Evolutionary conservation across 495 filamentous ascomycete genomes (phyloP).

Genomic region (Peziza echinospora): DNA sequence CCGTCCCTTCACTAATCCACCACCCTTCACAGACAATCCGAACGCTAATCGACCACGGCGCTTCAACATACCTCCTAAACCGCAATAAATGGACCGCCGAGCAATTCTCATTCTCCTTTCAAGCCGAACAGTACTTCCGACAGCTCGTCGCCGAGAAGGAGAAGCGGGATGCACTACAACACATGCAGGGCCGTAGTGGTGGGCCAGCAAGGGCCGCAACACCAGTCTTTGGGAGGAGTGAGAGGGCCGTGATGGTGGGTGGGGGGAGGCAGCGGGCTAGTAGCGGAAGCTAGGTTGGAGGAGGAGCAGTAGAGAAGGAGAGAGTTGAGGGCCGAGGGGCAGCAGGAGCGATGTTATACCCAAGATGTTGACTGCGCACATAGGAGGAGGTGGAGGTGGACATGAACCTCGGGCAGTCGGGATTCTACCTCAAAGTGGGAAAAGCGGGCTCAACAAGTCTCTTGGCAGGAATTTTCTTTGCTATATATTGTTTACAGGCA

Average conservation of each 20-base stretch:
- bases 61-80: slow-evolving; percentile 42
- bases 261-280: slow-evolving; percentile 16
- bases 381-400: too few species aligned
- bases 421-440: too few species aligned
- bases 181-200: neutral
- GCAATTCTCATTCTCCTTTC: slow-evolving; percentile 47
- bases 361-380: too few species aligned
- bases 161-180: slow-evolving; percentile 2
- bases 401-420: too few species aligned
- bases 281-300: too few species aligned
- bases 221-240: slow-evolving; percentile 16
- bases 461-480: too few species aligned
- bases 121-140: slow-evolving; percentile 56
- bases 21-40: slow-evolving; percentile 29
- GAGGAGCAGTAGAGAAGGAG: too few species aligned
- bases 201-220: slow-evolving; percentile 8
- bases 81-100: slow-evolving; percentile 50
- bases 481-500: too few species aligned
- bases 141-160: slow-evolving; percentile 32
- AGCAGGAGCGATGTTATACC: too few species aligned
- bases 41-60: slow-evolving; percentile 45
- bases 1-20: neutral
- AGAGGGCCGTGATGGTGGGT: slow-evolving; percentile 3
- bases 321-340: too few species aligned
- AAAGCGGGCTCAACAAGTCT: too few species aligned